These are phyloP conservation scores for Cucurbita moschata DNA, from an alignment of 306 rosid species.

Conservation along the genomic window DNA sequence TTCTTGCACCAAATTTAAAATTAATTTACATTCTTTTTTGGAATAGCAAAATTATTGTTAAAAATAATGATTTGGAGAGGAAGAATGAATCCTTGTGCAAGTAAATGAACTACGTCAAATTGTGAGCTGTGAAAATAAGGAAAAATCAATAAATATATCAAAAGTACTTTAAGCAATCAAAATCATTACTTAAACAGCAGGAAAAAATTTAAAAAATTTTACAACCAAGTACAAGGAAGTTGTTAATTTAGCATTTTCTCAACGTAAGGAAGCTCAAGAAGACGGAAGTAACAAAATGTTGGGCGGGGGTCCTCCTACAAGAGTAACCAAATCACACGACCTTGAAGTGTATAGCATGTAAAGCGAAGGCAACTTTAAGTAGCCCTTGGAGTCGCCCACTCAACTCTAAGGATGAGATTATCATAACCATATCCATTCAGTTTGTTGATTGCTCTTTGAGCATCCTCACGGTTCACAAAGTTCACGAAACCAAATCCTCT, in stretches of 20 bases:
- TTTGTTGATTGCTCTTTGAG: slow-evolving; percentile 80
- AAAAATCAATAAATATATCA: neutral
- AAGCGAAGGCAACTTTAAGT: slow-evolving; percentile 12
- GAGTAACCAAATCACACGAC: neutral
- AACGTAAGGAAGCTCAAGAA: neutral
- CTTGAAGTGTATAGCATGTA: neutral
- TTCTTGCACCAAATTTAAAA: too few species aligned
- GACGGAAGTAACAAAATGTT: neutral
- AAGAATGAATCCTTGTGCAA: neutral
- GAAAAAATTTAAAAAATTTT: neutral
- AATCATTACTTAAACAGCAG: neutral
- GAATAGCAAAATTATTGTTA: neutral
- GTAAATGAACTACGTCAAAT: neutral
- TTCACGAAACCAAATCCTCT: slow-evolving; percentile 93
- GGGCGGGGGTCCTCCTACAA: neutral
- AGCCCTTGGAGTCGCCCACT: slow-evolving; percentile 54
- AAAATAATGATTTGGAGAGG: neutral
- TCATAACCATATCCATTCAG: slow-evolving; percentile 90
- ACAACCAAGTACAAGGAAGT: neutral
- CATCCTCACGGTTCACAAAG: slow-evolving; percentile 86
- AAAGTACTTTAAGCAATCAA: too few species aligned
- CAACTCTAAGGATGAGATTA: slow-evolving; percentile 53
- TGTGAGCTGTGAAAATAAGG: neutral
- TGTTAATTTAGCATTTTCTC: neutral
- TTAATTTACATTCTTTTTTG: neutral